Evolutionary conservation across 2,329 filamentous ascomycete genomes (phyloP), one percentile per base, ranked within the genome.

Genomic region (Alternaria sp.): DNA sequence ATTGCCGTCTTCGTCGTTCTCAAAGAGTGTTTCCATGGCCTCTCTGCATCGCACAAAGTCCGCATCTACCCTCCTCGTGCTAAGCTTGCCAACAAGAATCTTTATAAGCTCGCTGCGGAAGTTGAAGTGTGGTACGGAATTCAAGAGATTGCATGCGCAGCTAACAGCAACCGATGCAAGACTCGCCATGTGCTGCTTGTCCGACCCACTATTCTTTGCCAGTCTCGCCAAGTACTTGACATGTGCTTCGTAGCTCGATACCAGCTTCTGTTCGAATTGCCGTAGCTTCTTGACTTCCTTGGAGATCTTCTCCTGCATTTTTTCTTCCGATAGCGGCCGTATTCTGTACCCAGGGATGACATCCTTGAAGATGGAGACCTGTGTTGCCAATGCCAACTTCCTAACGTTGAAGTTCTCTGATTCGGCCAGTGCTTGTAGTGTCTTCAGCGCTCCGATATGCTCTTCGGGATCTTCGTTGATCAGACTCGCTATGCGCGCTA

Each of bases 331-430:
- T 4, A 93, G 82, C 1, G 93, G 91, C 18, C 95, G 90, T 82
- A 99, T 98, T 62, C 95, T 87, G 78, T 99, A 99, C 22, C 95
- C 95, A 0, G 95, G 95, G 60, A 99, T 98, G 48, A 97, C 87
- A 79, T 98, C 95, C 78, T 94, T 97, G 84, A 94, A 99, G 12
- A 98, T 89, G 0, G 94, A 87, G 76, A 95, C 86, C 79, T 97
- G 94, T 22, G 95, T 93, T 49, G 90, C 92, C 65, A 99, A 82
- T 7, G 92, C 90, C 62, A 99, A 85, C 79, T 97, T 97, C 81
- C 92, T 90, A 54, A 99, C 89, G 2, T 90, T 89, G 14, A 86
- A 79, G 64, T 94, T 89, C 14, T 84, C 84, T 8, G 90, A 90
- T 56, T 89, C 84, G 20, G 90, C 90, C 68, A 97, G 87, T 71